phyloP scores from a whole-genome alignment of 2,329 filamentous ascomycete species.

The Phyllosticta citrichinensis region DNA sequence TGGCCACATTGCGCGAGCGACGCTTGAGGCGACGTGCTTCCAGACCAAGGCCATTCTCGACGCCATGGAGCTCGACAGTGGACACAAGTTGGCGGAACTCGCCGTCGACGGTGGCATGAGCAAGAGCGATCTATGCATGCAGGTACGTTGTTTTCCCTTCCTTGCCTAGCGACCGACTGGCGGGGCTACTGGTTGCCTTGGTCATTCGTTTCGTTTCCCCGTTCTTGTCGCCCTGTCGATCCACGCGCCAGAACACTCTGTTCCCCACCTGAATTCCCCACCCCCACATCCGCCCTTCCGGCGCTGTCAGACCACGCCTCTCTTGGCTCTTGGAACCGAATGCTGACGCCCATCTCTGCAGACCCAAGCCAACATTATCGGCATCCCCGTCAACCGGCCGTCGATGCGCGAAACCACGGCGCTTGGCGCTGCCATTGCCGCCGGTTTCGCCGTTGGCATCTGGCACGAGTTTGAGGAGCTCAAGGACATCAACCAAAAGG shows the following conservation, averaged over 20 bases:
- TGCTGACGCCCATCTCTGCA: conserved; percentile 22
- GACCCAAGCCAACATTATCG: conserved; percentile 78
- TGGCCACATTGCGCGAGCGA: conserved; percentile 80
- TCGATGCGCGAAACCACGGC: conserved; percentile 87
- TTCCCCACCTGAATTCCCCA: background rate
- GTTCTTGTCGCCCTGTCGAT: background rate
- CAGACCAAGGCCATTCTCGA: conserved; percentile 87
- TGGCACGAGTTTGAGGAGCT: conserved; percentile 70
- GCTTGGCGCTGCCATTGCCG: conserved; percentile 78
- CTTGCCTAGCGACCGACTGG: background rate
- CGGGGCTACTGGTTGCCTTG: conserved; percentile 8
- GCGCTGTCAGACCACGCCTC: background rate
- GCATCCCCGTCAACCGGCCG: conserved; percentile 73
- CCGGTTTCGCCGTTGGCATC: conserved; percentile 70
- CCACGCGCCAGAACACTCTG: background rate
- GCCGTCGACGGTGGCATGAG: conserved; percentile 86
- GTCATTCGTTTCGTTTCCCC: background rate
- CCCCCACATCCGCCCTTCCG: background rate
- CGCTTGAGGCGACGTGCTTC: conserved; percentile 83
- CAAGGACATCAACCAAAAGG: conserved; percentile 59
- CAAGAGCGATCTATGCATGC: conserved; percentile 83
- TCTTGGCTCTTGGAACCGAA: background rate
- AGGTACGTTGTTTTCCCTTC: conserved; percentile 28
- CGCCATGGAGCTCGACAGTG: conserved; percentile 81
- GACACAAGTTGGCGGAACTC: conserved; percentile 61